Base-by-base conservation (phyloP, 2,329 filamentous ascomycete species). In the Macrophomina tecta region DNA sequence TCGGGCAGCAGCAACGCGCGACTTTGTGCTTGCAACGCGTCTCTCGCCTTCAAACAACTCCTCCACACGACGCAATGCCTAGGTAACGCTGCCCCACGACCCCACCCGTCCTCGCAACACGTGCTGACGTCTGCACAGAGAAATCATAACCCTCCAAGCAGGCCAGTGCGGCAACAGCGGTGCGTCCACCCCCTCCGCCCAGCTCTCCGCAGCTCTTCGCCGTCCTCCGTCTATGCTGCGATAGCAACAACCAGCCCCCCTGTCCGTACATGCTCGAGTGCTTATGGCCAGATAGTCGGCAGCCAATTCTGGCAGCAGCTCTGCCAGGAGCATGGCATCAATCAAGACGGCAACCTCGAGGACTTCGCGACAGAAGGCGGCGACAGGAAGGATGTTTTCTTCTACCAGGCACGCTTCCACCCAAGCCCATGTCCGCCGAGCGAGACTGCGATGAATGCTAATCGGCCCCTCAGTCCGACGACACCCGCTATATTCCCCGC, bases 141-240 rank as follows among this genome's bases (percentile, higher is more conserved):
- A 99, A 87, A 99, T 99, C 76, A 99, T 99, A 81, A 99, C 96
- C 69, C 91, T 99, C 75, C 95, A 99, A 83, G 94, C 96, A 71
- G 95, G 95, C 87, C 95, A 98, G 82, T 98, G 95, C 86, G 95
- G 94, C 87, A 98, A 98, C 84, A 97, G 94, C 88, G 94, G 94
- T 97, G 79, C 85, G 92, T 91, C 23, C 14, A 14, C 53, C 69
- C 70, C 68, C 69, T 67, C 63, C 38, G 46, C 56, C 23, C 36
- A 5, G 30, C 65, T 45, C 68, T 45, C 62, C 38, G 63, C 42
- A n/a, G 65, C 46, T 46, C 65, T 55, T 36, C 46, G 55, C 46
- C 53, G 30, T 45, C 32, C 55, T n/a, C n/a, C 28, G 12, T 53
- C 18, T n/a, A 55, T 23, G n/a, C 32, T 40, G 62, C 62, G 36